A percentile compares a stretch with the other conserved stretches of the same genome.
These are phyloP conservation scores for Dictyostelium firmibasis DNA, from an alignment of 78 protist species.

Conservation along the genomic window DNA sequence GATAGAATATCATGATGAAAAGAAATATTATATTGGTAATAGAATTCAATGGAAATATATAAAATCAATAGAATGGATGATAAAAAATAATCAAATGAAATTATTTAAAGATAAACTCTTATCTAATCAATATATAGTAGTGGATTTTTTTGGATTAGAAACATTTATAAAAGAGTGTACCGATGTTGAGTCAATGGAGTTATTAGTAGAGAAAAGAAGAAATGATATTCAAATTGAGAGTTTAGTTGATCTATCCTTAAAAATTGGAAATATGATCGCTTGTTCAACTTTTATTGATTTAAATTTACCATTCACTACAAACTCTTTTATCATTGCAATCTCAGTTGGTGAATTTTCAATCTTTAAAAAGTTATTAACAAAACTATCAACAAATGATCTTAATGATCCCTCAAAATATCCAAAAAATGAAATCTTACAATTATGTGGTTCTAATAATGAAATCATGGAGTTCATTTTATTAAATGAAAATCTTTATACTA, in stretches of 20 bases:
- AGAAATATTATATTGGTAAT: not conserved
- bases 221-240: not conserved
- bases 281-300: not conserved
- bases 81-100: not conserved
- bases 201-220: not conserved
- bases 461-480: not conserved
- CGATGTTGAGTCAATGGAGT: not conserved
- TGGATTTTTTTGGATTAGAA: not conserved
- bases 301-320: not conserved
- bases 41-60: conserved; percentile 8
- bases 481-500: not conserved
- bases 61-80: not conserved
- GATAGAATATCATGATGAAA: not conserved
- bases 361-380: not conserved
- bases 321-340: not conserved
- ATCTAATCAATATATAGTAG: not conserved
- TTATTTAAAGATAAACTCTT: not conserved
- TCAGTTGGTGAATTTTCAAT: not conserved
- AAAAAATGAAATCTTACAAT: not conserved
- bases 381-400: not conserved
- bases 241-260: not conserved
- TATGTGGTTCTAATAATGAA: not conserved
- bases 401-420: not conserved
- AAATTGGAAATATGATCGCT: not conserved
- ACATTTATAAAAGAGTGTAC: not conserved